Percentiles rank a stretch among this genome's conserved stretches.
Conservation (phyloP, 129 eudicot genomes). For the Artemisia tridentata region DNA sequence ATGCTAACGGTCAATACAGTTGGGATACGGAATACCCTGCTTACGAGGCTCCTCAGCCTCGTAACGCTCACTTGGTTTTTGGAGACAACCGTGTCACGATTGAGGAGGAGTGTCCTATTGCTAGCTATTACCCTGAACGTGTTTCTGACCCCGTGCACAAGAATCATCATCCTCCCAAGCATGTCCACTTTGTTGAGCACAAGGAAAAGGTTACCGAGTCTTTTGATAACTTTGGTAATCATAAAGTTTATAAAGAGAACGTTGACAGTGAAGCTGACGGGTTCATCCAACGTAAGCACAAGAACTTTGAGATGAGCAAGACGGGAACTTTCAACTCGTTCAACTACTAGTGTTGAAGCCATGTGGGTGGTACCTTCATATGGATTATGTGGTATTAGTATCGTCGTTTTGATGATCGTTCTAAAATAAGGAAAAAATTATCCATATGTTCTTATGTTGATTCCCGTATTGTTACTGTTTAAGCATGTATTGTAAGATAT, state of each 20-base stretch:
- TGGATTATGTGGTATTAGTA: neutral
- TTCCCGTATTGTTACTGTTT: neutral
- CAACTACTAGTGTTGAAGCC: neutral
- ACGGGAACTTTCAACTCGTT: slow-evolving; percentile 33
- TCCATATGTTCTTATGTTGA: neutral
- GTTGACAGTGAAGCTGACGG: slow-evolving; percentile 61
- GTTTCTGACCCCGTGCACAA: slow-evolving; percentile 12
- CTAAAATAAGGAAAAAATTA: slow-evolving; percentile 17
- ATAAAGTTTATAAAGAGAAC: slow-evolving; percentile 18
- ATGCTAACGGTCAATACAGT: neutral
- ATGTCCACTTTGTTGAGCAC: slow-evolving; percentile 49
- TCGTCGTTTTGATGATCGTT: neutral
- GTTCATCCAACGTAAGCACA: slow-evolving; percentile 48
- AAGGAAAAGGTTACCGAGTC: slow-evolving; percentile 29
- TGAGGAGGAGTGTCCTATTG: slow-evolving; percentile 11
- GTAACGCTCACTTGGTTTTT: slow-evolving; percentile 9
- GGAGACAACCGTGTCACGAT: slow-evolving; percentile 11
- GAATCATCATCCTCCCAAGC: slow-evolving; percentile 38
- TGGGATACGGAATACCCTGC: slow-evolving; percentile 27
- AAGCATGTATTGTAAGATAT: slow-evolving; percentile 20
- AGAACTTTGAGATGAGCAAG: slow-evolving; percentile 49
- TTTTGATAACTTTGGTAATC: slow-evolving; percentile 27
- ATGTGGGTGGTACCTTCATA: neutral
- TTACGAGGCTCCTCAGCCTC: slow-evolving; percentile 23
- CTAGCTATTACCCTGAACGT: neutral